Base-by-base conservation (phyloP, 83 land plant species). In the Thuja plicata region DNA sequence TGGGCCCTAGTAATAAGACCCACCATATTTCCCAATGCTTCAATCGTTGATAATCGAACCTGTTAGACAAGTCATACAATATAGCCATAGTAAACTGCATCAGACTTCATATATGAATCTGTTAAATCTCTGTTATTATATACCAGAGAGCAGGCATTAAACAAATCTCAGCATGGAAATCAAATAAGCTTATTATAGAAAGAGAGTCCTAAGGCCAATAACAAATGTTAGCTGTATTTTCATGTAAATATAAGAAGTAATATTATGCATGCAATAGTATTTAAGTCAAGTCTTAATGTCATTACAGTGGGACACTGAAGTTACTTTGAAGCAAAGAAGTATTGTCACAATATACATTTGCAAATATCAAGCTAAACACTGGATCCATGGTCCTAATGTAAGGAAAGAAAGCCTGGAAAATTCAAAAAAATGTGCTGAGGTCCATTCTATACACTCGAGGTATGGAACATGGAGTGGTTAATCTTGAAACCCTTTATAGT, bases 1-100 rank as follows among this genome's bases (percentile, higher is more conserved):
- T 96, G 99, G 71, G 92, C 40, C 60, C 96, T 85, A 73, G 94
- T 94, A 43, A 98, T 89, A 85, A 97, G 95, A 70, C 95, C 94
- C 86, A 97, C 96, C 96, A 98, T 93, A 87, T 95, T 93, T 84
- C 97, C 99, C 88, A 98, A 87, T 54, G 99, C 99, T 78, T 98
- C 99, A 11, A 95, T 96, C 71, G 98, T 90, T 82, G 98, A 92
- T 54, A 90, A 85, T 35, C 97, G 94, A 24, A 97, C 96, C 99
- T 98, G 92, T 83, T 87, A 15, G 86, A 90, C 90, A 66, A 71
- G 81, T 48, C 80, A 88, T 15, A 52, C 52, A 38, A n/a, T 27
- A 27, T 83, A 21, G 34, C 11, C 32, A 12, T 83, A 45, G 48
- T 27, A 83, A n/a, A n/a, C 54, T n/a, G 54, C 85, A 38, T 83